phyloP scores from a whole-genome alignment of 495 filamentous ascomycete genomes.

The Penicillium pancosmium region DNA sequence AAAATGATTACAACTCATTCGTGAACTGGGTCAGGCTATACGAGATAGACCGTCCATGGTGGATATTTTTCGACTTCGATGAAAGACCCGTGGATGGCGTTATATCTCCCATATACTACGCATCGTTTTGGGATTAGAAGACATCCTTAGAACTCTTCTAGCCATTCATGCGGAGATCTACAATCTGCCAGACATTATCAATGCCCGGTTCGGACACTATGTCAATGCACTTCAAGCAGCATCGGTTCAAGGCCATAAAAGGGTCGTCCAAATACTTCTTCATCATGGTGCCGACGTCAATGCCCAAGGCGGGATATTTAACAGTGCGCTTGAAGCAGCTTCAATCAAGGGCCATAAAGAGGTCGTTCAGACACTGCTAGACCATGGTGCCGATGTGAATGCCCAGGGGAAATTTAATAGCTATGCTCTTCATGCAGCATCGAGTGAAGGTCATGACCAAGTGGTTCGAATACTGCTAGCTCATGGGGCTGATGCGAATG shows the following conservation, averaged over 20 bases:
- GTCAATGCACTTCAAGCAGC: conserved; percentile 24
- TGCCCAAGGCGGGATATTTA: not conserved
- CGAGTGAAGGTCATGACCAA: too few relatives aligned
- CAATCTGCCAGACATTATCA: conserved; percentile 11
- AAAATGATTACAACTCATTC: conserved; percentile 8
- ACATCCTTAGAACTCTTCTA: not conserved
- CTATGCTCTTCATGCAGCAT: too few relatives aligned
- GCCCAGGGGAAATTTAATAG: too few relatives aligned
- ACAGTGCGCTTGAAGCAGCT: too few relatives aligned
- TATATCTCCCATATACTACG: conserved; percentile 12
- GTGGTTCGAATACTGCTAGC: too few relatives aligned
- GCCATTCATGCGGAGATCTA: not conserved
- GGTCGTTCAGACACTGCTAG: too few relatives aligned
- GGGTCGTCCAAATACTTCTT: conserved; percentile 26
- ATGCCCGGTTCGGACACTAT: conserved; percentile 10
- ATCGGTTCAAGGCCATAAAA: conserved; percentile 13
- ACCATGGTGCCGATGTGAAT: too few relatives aligned
- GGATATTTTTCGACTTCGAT: not conserved
- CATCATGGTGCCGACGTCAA: conserved; percentile 19
- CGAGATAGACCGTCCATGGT: conserved; percentile 2
- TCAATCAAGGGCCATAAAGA: too few relatives aligned
- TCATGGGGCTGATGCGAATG: too few relatives aligned
- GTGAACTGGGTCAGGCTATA: conserved; percentile 6
- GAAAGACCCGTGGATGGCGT: not conserved
- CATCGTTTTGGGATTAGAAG: conserved; percentile 10